Conservation (phyloP, 139 green algal genomes). For the Chlamydomonas sphaeroides region DNA sequence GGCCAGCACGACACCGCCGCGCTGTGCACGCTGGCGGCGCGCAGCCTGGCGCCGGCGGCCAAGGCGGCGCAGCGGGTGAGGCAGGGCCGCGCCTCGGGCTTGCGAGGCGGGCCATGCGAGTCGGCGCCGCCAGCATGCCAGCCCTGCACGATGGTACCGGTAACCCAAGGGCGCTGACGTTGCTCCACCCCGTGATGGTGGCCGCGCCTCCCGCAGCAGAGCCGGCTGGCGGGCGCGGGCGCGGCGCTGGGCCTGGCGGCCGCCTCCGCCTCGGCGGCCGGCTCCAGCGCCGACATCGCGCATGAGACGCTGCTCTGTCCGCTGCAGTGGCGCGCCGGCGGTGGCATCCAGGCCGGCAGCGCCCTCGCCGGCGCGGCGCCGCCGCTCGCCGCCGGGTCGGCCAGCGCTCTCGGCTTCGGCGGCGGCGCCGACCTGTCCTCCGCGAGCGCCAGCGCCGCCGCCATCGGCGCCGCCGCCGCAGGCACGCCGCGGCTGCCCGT, state of each 20-base stretch:
- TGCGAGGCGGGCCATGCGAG: too few species aligned
- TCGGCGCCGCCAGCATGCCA: too few species aligned
- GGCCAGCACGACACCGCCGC: constrained; percentile 11
- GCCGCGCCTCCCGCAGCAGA: neutral
- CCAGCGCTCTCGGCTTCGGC: neutral
- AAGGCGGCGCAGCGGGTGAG: constrained; percentile 15
- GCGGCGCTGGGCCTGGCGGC: neutral
- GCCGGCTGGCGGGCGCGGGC: neutral
- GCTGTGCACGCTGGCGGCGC: neutral
- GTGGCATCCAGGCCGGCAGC: constrained; percentile 17
- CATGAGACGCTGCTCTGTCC: constrained; percentile 28
- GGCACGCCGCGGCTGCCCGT: constrained; percentile 10
- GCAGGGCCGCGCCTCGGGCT: too few species aligned
- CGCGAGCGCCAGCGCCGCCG: neutral
- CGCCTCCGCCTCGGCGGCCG: neutral
- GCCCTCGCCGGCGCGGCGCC: neutral
- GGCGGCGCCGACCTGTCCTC: neutral
- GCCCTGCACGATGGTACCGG: too few species aligned
- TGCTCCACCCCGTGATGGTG: too few species aligned
- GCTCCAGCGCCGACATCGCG: neutral
- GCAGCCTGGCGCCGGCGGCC: constrained; percentile 24
- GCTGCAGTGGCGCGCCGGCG: constrained; percentile 33
- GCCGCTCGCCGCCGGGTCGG: neutral
- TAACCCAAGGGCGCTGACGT: too few species aligned
- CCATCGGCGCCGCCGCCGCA: too few species aligned